Evolutionary conservation across 2,329 filamentous ascomycete genomes (phyloP), one percentile per base, ranked within the genome.

Genomic region (Aspergillus pseudoviridinutans): DNA sequence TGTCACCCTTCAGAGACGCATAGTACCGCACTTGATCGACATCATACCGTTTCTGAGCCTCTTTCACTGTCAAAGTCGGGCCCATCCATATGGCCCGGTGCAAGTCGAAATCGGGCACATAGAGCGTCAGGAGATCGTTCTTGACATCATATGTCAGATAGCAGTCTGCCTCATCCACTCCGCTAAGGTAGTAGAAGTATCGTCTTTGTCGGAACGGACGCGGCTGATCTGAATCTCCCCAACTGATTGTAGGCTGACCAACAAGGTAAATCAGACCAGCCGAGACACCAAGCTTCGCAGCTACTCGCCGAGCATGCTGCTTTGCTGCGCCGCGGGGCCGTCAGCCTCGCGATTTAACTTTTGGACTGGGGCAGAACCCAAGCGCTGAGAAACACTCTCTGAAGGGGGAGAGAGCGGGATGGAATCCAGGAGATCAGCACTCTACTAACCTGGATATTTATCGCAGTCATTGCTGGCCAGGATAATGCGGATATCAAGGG

Each of bases 31-130:
- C 90, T 46, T 84, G 80, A 69, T 93, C 89, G 55, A 93, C 82
- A 62, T 93, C 87, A 64, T 86, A 87, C 55, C 76, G 79, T 2
- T 76, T 62, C 62, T 84, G 76, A 57, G 87, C 87, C 57, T 90
- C 84, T 14, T 86, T 81, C 10, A 66, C 61, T 4, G 71, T 71
- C 9, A 77, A 60, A 5, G 75, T 76, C 12, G 74, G 74, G 1
- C 75, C 75, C 69, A 74, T 76, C 73, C 74, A 77, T 53, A 78
- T 72, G 24, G 74, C 73, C 38, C 68, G 70, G 54, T 67, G 72
- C n/a, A 76, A 84, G 62, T 89, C 84, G 61, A 87, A 84, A 64
- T 84, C 83, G 2, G 89, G 89, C 50, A 93, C 85, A 82, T 88
- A 94, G 28, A 93, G 82, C 4, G 82, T 84, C 56, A 94, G 81